Conservation (phyloP, 441 rosid species). For the Bruguiera hainesii region DNA sequence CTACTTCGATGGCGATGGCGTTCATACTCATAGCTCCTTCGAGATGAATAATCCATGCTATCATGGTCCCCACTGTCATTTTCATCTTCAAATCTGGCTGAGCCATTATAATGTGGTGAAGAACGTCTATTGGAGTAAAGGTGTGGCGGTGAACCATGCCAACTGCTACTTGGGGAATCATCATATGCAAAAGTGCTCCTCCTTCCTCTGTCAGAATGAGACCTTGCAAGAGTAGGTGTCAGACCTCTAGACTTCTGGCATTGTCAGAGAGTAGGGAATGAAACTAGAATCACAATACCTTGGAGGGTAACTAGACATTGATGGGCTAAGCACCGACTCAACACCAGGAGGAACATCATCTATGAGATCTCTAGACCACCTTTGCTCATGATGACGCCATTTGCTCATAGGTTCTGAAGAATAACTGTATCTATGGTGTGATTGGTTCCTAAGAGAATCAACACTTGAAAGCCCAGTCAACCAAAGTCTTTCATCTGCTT, state of each 20-base stretch:
- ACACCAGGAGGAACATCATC: constrained; percentile 52
- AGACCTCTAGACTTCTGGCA: constrained; percentile 26
- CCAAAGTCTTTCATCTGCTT: constrained; percentile 74
- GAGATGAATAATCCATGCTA: constrained; percentile 17
- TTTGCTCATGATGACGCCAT: constrained; percentile 40
- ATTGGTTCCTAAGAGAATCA: constrained; percentile 34
- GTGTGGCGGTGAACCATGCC: constrained; percentile 23
- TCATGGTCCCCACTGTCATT: constrained; percentile 24
- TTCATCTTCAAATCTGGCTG: constrained; percentile 25
- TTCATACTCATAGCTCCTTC: constrained; percentile 22
- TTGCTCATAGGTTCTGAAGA: constrained; percentile 41
- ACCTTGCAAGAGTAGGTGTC: constrained; percentile 29
- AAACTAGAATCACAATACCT: constrained; percentile 35
- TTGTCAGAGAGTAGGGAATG: constrained; percentile 10
- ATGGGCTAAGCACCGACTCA: constrained; percentile 34
- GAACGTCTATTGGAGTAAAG: constrained; percentile 10
- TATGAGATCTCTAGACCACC: constrained; percentile 35
- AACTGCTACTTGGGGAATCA: constrained; percentile 25
- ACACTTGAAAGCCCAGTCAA: constrained; percentile 39
- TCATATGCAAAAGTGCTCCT: constrained; percentile 36
- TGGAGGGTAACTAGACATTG: constrained; percentile 55
- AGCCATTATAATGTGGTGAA: constrained; percentile 29
- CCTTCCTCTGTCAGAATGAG: constrained; percentile 39
- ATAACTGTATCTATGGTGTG: constrained; percentile 30
- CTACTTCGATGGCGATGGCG: constrained; percentile 32